Evolutionary conservation across 225 moss, liverwort and hornwort genomes (phyloP).

Genomic region (Takakia lepidozioides): DNA sequence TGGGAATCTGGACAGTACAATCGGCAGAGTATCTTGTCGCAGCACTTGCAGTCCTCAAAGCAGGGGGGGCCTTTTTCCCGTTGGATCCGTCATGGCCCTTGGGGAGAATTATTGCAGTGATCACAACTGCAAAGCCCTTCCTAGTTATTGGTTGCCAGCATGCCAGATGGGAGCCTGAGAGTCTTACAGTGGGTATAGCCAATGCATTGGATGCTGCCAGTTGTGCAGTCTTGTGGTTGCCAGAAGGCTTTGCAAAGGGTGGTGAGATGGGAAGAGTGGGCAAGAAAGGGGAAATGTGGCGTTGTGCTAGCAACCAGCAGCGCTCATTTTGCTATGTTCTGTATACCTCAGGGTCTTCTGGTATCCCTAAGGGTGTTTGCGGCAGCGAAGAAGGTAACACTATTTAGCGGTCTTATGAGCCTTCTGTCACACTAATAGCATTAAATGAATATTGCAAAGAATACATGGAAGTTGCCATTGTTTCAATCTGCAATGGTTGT

Average conservation of each 20-base stretch:
- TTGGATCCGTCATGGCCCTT: constrained; percentile 33
- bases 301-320: constrained; percentile 6
- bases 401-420: background rate
- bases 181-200: constrained; percentile 10
- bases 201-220: constrained; percentile 10
- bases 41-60: constrained; percentile 21
- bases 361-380: constrained; percentile 38
- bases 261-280: background rate
- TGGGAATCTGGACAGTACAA: constrained; percentile 38
- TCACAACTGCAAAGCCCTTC: constrained; percentile 14
- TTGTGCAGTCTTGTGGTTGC: constrained; percentile 24
- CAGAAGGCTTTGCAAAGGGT: constrained; percentile 19
- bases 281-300: background rate
- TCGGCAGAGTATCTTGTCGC: constrained; percentile 40
- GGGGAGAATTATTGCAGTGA: constrained; percentile 15
- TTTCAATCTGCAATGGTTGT: no score
- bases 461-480: no score
- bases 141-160: constrained; percentile 26
- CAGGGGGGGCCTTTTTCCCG: constrained; percentile 24
- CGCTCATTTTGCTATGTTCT: constrained; percentile 23
- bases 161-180: constrained; percentile 19
- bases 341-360: constrained; percentile 39
- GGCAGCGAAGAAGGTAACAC: constrained; percentile 31
- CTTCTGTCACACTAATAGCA: background rate
- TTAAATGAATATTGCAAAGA: background rate